These are phyloP conservation scores for Brasilioporus rufonigricans DNA, from an alignment of 768 basidiomycete species.

Conservation along the genomic window DNA sequence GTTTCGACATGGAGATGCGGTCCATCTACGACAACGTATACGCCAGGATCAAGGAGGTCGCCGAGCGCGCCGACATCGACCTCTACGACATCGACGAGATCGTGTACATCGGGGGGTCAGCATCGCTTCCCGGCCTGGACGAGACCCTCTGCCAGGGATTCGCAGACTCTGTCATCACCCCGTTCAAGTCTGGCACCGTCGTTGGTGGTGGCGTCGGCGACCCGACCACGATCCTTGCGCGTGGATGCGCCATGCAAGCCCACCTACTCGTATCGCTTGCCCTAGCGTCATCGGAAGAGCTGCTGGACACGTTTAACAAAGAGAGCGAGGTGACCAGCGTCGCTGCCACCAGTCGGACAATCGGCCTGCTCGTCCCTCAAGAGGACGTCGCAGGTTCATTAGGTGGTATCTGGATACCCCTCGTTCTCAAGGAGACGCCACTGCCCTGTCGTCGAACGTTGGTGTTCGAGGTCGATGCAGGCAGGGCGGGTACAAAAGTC, in stretches of 20 bases:
- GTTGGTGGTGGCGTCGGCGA: slow-evolving; percentile 73
- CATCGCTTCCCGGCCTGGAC: slow-evolving; percentile 73
- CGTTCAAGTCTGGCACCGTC: slow-evolving; percentile 64
- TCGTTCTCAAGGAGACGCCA: slow-evolving; percentile 69
- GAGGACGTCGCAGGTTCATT: slow-evolving; percentile 39
- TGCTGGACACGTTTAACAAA: slow-evolving; percentile 49
- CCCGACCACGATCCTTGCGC: slow-evolving; percentile 72
- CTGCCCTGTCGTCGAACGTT: slow-evolving; percentile 64
- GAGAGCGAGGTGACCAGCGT: slow-evolving; percentile 42
- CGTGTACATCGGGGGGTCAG: slow-evolving; percentile 75
- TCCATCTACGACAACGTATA: slow-evolving; percentile 59
- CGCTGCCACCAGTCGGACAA: slow-evolving; percentile 56
- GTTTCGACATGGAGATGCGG: slow-evolving; percentile 59
- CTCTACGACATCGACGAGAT: slow-evolving; percentile 72
- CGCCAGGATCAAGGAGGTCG: slow-evolving; percentile 49
- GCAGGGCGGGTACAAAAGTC: slow-evolving; percentile 36
- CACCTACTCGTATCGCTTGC: slow-evolving; percentile 52
- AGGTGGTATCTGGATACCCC: slow-evolving; percentile 64
- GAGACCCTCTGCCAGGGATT: slow-evolving; percentile 55
- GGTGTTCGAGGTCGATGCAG: slow-evolving; percentile 54
- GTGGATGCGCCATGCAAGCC: slow-evolving; percentile 78
- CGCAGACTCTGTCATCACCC: slow-evolving; percentile 58
- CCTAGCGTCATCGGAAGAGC: slow-evolving; percentile 47
- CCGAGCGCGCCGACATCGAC: slow-evolving; percentile 52
- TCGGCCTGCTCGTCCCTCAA: slow-evolving; percentile 65